Evolutionary conservation across 352 stramenopile species (phyloP).

Genomic region (Stramenopiles sp.): DNA sequence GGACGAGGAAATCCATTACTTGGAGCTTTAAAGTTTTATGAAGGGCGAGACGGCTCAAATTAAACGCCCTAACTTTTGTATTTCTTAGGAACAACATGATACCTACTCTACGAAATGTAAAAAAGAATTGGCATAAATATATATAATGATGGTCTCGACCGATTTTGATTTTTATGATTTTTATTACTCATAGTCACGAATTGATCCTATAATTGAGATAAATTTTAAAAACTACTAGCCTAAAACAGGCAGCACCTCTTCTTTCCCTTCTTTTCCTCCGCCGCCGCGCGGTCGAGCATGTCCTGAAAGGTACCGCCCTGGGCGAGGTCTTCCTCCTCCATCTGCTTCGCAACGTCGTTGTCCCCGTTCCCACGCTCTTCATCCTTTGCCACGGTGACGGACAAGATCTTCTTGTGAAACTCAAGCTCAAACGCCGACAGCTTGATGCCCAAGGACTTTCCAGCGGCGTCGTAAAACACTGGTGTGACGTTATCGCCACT

Average conservation of each 20-base stretch:
- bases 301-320: background rate
- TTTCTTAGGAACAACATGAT: too few relatives aligned
- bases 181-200: too few relatives aligned
- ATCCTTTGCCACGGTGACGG: conserved; percentile 28
- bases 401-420: conserved; percentile 45
- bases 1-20: background rate
- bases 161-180: too few relatives aligned
- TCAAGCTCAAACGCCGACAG: conserved; percentile 53
- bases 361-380: conserved; percentile 29
- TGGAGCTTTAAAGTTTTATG: conserved; percentile 1
- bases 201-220: too few relatives aligned
- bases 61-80: too few relatives aligned
- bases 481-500: conserved; percentile 56
- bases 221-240: too few relatives aligned
- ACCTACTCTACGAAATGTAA: too few relatives aligned
- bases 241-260: conserved; percentile 6
- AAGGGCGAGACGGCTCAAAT: too few relatives aligned
- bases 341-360: conserved; percentile 43
- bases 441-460: conserved; percentile 37
- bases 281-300: background rate
- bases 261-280: background rate
- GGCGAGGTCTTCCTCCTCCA: conserved; percentile 47
- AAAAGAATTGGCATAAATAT: too few relatives aligned
- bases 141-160: too few relatives aligned
- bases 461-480: conserved; percentile 47